Evolutionary conservation across 495 filamentous ascomycete genomes (phyloP), one percentile per base, ranked within the genome.

Genomic region (Lasiosphaeriaceae sp.): DNA sequence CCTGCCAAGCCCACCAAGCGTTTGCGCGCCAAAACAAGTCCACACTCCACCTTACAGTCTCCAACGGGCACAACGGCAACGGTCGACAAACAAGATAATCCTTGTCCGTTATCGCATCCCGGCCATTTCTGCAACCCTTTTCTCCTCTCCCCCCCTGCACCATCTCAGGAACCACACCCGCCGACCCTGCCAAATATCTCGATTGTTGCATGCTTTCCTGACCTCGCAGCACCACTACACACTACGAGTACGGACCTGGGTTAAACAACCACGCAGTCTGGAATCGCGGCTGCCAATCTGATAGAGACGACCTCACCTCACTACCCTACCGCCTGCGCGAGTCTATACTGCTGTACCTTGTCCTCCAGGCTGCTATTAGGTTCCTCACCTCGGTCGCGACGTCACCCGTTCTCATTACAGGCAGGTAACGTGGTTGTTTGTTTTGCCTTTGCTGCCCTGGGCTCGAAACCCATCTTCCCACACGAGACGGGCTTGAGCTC

Each of bases 81-180:
- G 57, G 63, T 61, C 55, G 57, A 60, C 57, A 60, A 50, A 56
- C 57, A 45, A 52, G 50, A 55, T 50, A 43, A 64, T 56, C 61
- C 57, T 61, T 64, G 61, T 49, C 31, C 39, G 58, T 52, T 37
- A 57, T 39, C 44, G 31, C 50, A 61, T 53, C 49, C 50, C 24
- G 45, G 49, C 51, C 47, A 49, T 44, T 45, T 60, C 50, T 43
- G 44, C 29, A 55, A 52, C 26, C 26, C 26, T 45, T 48, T 47
- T 52, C 39, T 31, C 54, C 55, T 50, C 35, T 45, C 41, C 21
- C 41, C 49, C 58, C 50, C 51, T 17, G 44, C 19, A 14, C 51
- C 53, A 55, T 47, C 53, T 55, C 31, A 48, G 45, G 53, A 47
- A 55, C 26, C 26, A 31, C 43, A 21, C 22, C 44, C 9, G 14